Evolutionary conservation across 164 flowering plant genomes (phyloP).

Genomic region (Nymphaea thermarum): DNA sequence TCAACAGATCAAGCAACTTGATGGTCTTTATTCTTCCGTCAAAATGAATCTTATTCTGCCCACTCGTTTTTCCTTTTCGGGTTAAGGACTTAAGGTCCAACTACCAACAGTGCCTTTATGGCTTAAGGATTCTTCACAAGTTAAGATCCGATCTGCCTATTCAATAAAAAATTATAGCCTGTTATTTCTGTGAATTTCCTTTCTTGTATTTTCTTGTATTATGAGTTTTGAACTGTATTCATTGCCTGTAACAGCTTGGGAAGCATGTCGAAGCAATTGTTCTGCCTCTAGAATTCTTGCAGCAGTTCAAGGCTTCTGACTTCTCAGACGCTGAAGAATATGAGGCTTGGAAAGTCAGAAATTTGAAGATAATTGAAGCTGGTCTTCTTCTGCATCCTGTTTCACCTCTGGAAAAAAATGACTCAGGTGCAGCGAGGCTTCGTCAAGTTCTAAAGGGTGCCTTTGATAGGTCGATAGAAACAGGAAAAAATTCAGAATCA

Average conservation of each 20-base stretch:
- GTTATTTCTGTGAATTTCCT: not conserved
- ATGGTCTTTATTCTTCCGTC: too few relatives aligned
- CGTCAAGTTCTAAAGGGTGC: constrained; percentile 48
- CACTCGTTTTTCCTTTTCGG: too few relatives aligned
- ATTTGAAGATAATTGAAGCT: constrained; percentile 65
- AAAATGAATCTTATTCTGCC: too few relatives aligned
- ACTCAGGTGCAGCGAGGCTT: constrained; percentile 35
- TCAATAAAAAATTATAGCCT: not conserved
- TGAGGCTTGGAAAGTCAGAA: constrained; percentile 65
- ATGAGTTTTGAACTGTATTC: not conserved
- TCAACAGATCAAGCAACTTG: too few relatives aligned
- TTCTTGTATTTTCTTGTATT: not conserved
- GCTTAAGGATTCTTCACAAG: too few relatives aligned
- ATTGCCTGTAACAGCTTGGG: constrained; percentile 50
- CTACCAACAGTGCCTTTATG: too few relatives aligned
- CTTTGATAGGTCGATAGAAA: constrained; percentile 47
- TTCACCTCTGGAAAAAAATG: constrained; percentile 34
- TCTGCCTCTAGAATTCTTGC: constrained; percentile 77
- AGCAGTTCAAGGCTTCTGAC: constrained; percentile 66
- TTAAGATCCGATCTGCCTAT: not conserved
- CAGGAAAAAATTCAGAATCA: constrained; percentile 53
- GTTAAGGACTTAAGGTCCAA: too few relatives aligned
- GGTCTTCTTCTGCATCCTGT: constrained; percentile 74
- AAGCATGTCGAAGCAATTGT: constrained; percentile 62
- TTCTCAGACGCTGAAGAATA: constrained; percentile 57